Conservation (phyloP, 768 basidiomycete species). For the Termitomyces sp. region DNA sequence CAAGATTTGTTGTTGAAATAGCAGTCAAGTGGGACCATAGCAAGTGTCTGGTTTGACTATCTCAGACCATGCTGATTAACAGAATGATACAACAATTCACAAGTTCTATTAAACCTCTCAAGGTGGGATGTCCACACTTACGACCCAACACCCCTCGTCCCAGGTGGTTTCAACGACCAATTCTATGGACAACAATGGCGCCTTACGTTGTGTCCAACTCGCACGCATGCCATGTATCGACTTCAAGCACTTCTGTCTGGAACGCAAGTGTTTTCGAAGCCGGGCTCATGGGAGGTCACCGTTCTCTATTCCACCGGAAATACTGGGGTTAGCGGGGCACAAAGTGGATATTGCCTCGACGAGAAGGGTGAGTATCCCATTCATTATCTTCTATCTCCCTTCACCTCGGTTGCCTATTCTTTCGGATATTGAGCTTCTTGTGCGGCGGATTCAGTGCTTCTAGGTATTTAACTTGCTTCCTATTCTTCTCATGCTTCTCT, state of each 20-base stretch:
- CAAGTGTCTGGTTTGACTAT: too few relatives aligned
- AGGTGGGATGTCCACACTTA: constrained; percentile 29
- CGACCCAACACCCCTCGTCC: constrained; percentile 24
- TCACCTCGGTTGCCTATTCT: constrained; percentile 2
- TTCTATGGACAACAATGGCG: constrained; percentile 31
- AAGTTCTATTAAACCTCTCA: constrained; percentile 29
- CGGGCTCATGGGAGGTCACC: constrained; percentile 42
- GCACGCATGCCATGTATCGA: constrained; percentile 27
- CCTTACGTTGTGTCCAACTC: constrained; percentile 41
- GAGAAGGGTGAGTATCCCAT: constrained; percentile 24
- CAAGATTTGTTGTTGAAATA: too few relatives aligned
- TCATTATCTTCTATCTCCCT: not conserved
- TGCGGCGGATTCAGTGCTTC: not conserved
- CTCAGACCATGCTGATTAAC: too few relatives aligned
- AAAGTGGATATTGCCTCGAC: constrained; percentile 29
- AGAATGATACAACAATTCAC: too few relatives aligned
- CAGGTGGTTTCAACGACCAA: constrained; percentile 26
- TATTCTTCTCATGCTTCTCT: not conserved
- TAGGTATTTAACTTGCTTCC: not conserved
- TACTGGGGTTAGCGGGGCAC: constrained; percentile 32
- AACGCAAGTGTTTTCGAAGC: constrained; percentile 46
- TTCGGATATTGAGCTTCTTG: not conserved
- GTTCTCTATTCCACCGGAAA: constrained; percentile 38
- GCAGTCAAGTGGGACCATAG: too few relatives aligned
- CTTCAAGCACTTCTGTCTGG: constrained; percentile 27